Evolutionary conservation across 2,329 filamentous ascomycete species (phyloP), one percentile per base, ranked within the genome.

Genomic region (Diaporthe sp.): DNA sequence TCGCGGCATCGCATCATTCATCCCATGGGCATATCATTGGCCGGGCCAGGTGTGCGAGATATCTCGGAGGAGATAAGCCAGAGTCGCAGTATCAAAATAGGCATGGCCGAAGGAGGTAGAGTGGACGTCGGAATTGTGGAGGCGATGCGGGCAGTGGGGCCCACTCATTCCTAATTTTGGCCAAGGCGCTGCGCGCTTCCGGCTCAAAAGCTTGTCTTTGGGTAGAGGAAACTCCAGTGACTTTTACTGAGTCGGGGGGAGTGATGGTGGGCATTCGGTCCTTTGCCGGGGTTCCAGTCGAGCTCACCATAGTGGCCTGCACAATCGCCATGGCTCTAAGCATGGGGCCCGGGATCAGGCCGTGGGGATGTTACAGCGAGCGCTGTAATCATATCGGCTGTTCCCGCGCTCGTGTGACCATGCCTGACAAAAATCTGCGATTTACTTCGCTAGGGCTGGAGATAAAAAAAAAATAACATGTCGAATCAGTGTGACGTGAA

Each of bases 1-100:
- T 12, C 28, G 40, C 54, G 33, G 42, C 69, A 71, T 71, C 28
- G 15, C 42, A 71, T 42, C 52, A 54, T 55, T 28, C 6, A 35
- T n/a, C 13, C 47, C 55, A 71, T 61, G 69, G 69, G 42, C 19
- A 67, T 55, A 71, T 61, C 42, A 71, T 71, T 71, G 55, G 69
- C 69, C 54, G 35, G 38, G 35, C 4, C 19, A 17, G 35, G 38
- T 19, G 47, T 55, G 67, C 28, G 54, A 71, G 68, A 58, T 61
- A 71, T 61, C 40, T 58, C 30, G 35, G 35, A 45, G 25, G 25
- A 52, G 69, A 71, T 71, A 71, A 71, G 69, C 42, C 69, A 61
- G 40, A 35, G 30, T 10, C 17, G 30, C 28, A n/a, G 22, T 71
- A 60, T 61, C 42, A 10, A 38, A 40, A 47, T 71, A 33, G 42